Evolutionary conservation across 306 rosid genomes (phyloP).

Genomic region (Casuarina glauca): DNA sequence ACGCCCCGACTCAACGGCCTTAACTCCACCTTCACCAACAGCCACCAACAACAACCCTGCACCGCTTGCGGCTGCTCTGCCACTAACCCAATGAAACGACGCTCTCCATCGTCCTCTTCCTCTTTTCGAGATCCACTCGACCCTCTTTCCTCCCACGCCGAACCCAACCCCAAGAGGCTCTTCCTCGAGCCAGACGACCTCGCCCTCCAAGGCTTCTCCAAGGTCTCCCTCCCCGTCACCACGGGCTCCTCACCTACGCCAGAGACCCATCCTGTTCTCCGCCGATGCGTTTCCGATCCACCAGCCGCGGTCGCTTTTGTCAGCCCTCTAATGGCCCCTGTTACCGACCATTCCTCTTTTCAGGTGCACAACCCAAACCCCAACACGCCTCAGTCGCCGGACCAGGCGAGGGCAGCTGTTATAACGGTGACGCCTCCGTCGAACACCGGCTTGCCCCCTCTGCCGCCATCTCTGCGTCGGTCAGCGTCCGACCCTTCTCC

Average conservation of each 20-base stretch:
- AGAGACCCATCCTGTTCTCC: slow-evolving; percentile 6
- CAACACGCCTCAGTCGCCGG: slow-evolving; percentile 3
- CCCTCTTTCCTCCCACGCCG: neutral
- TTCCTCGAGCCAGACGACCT: slow-evolving; percentile 16
- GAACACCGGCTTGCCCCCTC: slow-evolving; percentile 5
- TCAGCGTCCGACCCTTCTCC: slow-evolving; percentile 9
- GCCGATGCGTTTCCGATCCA: slow-evolving; percentile 34
- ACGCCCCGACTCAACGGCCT: slow-evolving; percentile 28
- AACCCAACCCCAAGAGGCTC: slow-evolving; percentile 31
- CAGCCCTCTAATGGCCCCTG: neutral
- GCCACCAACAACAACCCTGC: slow-evolving; percentile 7
- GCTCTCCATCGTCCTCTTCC: slow-evolving; percentile 3
- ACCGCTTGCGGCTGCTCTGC: slow-evolving; percentile 17
- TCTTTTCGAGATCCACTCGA: slow-evolving; percentile 10
- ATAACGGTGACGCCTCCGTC: neutral
- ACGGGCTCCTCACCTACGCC: neutral
- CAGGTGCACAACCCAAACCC: neutral
- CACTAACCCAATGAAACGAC: slow-evolving; percentile 32
- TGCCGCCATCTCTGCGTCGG: neutral
- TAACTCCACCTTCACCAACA: neutral
- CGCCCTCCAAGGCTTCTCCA: slow-evolving; percentile 20
- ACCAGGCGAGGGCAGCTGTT: neutral
- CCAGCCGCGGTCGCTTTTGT: neutral
- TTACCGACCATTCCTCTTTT: neutral
- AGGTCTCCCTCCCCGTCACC: slow-evolving; percentile 12